Conservation (phyloP, 345 rosid species). For the Syzygium jambos region DNA sequence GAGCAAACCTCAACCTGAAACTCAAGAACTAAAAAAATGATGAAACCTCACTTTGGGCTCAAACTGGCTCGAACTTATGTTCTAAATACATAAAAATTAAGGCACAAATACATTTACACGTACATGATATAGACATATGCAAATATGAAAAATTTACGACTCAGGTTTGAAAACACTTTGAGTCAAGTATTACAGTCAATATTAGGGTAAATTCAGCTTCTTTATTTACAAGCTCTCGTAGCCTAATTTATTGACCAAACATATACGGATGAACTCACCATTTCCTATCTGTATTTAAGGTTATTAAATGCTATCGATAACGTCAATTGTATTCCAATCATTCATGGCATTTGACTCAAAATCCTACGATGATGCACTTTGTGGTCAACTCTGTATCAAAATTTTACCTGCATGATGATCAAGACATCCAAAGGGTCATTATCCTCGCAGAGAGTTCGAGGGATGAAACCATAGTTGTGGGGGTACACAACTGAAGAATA, state of each 20-base stretch:
- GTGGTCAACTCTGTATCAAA: neutral
- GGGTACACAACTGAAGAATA: slow-evolving; percentile 98
- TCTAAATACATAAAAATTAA: neutral
- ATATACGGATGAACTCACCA: neutral
- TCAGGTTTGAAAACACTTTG: neutral
- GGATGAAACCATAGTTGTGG: slow-evolving; percentile 98
- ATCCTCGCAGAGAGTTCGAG: slow-evolving; percentile 97
- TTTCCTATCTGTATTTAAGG: neutral
- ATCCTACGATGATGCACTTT: neutral
- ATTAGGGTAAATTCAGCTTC: neutral
- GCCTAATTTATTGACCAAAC: neutral
- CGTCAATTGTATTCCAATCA: neutral
- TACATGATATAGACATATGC: neutral
- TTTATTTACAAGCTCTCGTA: neutral
- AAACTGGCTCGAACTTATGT: neutral
- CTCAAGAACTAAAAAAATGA: neutral
- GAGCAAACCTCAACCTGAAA: neutral
- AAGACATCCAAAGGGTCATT: slow-evolving; percentile 95
- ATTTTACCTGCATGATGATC: slow-evolving; percentile 86
- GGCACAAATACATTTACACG: neutral
- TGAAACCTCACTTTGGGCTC: neutral
- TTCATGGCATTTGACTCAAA: neutral
- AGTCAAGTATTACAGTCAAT: neutral
- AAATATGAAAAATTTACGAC: neutral
- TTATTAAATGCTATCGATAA: neutral